Evolutionary conservation across 139 green algal genomes (phyloP), one percentile per base, ranked within the genome.

Genomic region (Pseudopediastrum boryanum): DNA sequence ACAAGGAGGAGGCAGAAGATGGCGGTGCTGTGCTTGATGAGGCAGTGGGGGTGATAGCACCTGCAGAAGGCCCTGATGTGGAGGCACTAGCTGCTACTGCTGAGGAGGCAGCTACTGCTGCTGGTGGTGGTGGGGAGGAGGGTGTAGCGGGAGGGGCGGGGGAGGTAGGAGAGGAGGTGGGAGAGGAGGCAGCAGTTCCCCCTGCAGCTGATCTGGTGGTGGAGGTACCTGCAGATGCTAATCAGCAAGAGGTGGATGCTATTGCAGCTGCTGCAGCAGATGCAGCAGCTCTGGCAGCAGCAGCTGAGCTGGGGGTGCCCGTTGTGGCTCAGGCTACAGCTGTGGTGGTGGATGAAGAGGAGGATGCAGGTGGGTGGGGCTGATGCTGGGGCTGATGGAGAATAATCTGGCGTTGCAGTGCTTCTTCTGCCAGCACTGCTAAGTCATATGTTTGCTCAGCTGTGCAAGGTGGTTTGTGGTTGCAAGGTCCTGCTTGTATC

Each of bases 211-310:
- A 12, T 16, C 16, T 12, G 13, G 46, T 56, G 46, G 13, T 56
- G 46, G 13, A 56, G 12, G 66, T 27, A 59, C 64, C 46, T 56
- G 46, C 46, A 56, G 46, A 12, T 56, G 46, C 46, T 56, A 12
- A 12, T n/a, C 46, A 56, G 46, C 46, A 56, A 12, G 46, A 12
- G 46, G 13, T 16, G 12, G 13, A 12, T 78, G 51, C 71, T 70
- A 19, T 41, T n/a, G 38, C 16, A 78, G 52, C 50, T 78, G 71
- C 71, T 69, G 54, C 42, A 78, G 44, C 56, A 69, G 39, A 39
- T 69, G 39, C 71, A n/a, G n/a, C n/a, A n/a, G n/a, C n/a, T n/a
- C n/a, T n/a, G n/a, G n/a, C n/a, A n/a, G n/a, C n/a, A n/a, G n/a
- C n/a, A n/a, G n/a, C n/a, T n/a, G n/a, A n/a, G n/a, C n/a, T n/a